phyloP scores from a whole-genome alignment of 495 filamentous ascomycete species.

The Alectoria sarmentosa region DNA sequence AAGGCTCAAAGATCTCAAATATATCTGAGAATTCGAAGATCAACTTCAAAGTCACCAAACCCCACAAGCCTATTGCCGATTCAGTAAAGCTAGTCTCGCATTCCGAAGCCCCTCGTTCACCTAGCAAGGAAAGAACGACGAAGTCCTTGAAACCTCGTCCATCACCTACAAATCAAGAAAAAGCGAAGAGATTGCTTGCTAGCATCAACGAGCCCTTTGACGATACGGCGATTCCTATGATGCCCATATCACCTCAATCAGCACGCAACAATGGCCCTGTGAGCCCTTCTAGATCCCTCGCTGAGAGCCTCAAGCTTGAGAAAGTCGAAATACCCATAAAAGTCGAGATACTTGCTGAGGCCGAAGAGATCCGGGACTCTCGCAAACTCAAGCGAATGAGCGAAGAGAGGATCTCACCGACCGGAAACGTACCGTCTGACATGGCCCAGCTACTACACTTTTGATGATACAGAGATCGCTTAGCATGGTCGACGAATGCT shows the following conservation, averaged over 20 bases:
- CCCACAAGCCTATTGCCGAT: not conserved
- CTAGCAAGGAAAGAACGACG: slow-evolving; percentile 25
- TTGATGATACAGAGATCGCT: not conserved
- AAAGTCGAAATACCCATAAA: slow-evolving; percentile 19
- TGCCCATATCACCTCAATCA: slow-evolving; percentile 35
- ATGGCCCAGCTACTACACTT: slow-evolving; percentile 35
- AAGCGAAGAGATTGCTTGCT: slow-evolving; percentile 4
- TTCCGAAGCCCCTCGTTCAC: slow-evolving; percentile 11
- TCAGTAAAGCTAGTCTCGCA: slow-evolving; percentile 5
- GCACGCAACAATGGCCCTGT: slow-evolving; percentile 38
- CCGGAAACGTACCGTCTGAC: slow-evolving; percentile 33
- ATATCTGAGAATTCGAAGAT: slow-evolving; percentile 30
- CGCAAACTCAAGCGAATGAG: slow-evolving; percentile 23
- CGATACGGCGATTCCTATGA: slow-evolving; percentile 34
- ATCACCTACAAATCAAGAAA: slow-evolving; percentile 19
- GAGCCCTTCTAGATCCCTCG: slow-evolving; percentile 8
- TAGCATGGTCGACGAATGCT: not conserved
- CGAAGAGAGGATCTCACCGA: slow-evolving; percentile 35
- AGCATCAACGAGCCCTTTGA: slow-evolving; percentile 15
- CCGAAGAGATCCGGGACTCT: slow-evolving; percentile 4
- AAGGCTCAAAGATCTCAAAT: slow-evolving; percentile 10
- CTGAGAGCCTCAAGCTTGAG: slow-evolving; percentile 23
- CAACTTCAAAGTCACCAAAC: slow-evolving; percentile 39
- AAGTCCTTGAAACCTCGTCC: slow-evolving; percentile 15
- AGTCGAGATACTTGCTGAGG: slow-evolving; percentile 3